phyloP scores from a whole-genome alignment of 2,329 filamentous ascomycete species.

The Fusarium sp. region DNA sequence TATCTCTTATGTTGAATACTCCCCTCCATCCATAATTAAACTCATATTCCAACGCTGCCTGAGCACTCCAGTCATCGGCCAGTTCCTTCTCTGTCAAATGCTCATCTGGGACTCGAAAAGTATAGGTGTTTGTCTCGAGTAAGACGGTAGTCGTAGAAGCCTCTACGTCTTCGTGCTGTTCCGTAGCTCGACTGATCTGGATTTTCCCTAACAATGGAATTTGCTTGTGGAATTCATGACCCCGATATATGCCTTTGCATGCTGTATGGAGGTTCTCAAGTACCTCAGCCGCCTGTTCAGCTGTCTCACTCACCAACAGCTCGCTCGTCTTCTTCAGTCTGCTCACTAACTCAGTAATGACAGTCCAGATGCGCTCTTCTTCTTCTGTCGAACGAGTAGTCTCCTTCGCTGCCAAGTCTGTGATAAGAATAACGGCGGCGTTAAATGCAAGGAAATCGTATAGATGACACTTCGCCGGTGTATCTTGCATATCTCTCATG shows the following conservation, averaged over 20 bases:
- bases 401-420: slow-evolving; percentile 52
- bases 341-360: background rate
- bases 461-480: slow-evolving; percentile 53
- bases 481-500: slow-evolving; percentile 43
- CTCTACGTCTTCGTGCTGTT: background rate
- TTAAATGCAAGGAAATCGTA: slow-evolving; percentile 62
- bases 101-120: slow-evolving; percentile 2
- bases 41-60: background rate
- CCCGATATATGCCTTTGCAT: background rate
- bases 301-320: slow-evolving; percentile 5
- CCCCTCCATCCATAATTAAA: too few species aligned
- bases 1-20: too few species aligned
- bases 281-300: slow-evolving; percentile 10
- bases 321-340: slow-evolving; percentile 4
- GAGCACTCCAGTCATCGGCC: slow-evolving; percentile 17
- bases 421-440: slow-evolving; percentile 57
- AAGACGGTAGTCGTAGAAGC: background rate
- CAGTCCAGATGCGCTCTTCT: slow-evolving; percentile 9
- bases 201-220: slow-evolving; percentile 36
- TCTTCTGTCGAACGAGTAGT: background rate
- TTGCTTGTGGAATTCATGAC: slow-evolving; percentile 4
- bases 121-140: slow-evolving; percentile 18
- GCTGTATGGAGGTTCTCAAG: slow-evolving; percentile 20
- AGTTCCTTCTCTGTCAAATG: slow-evolving; percentile 8
- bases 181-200: background rate